Evolutionary conservation across 2,329 filamentous ascomycete genomes (phyloP), one percentile per base, ranked within the genome.

Genomic region (Cladophialophora psammophila): DNA sequence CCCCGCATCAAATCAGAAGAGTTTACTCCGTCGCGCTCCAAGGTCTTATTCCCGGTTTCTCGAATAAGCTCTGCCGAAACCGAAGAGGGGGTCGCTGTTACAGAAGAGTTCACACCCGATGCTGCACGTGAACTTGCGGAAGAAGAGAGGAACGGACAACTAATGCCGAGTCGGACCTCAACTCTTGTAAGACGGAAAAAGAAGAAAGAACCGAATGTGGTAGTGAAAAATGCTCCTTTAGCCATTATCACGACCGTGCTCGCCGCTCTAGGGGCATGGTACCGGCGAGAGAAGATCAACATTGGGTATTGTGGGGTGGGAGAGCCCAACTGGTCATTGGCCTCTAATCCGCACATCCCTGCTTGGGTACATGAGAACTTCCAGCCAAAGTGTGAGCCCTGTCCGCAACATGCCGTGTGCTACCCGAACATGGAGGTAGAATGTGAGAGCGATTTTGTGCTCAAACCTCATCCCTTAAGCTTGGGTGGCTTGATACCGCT

Each of bases 281-380:
- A 94, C 82, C 86, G 94, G 57, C 92, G 97, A 76, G 95, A 99
- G 79, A 98, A 98, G 84, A 83, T 97, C n/a, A 91, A 92, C 15
- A 92, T 98, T 20, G 95, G 96, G 38, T 99, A 96, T 76, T 99
- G 95, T 76, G 93, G 94, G 12, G 86, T 96, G 61, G 95, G 91
- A 31, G 87, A 89, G 61, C 83, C 87, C 56, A 86, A 84, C 6
- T 85, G 82, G 71, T 84, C 83, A 20, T 75, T 89, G 61, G 82
- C 85, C 10, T 86, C 88, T 35, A 83, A 90, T 12, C 64, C 69
- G 6, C 84, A 87, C 31, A 83, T 97, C 18, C 94, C 94, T 2
- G 88, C 92, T 55, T 91, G 88, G 84, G 84, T 91, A 8, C 83
- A 88, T 58, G 83, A 88, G 9, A 69, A 67, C 38, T 80, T 94